Percentiles rank a stretch among this genome's conserved stretches.
phyloP scores from a whole-genome alignment of 176 grass and related monocot genomes.

The Carex cristatella region DNA sequence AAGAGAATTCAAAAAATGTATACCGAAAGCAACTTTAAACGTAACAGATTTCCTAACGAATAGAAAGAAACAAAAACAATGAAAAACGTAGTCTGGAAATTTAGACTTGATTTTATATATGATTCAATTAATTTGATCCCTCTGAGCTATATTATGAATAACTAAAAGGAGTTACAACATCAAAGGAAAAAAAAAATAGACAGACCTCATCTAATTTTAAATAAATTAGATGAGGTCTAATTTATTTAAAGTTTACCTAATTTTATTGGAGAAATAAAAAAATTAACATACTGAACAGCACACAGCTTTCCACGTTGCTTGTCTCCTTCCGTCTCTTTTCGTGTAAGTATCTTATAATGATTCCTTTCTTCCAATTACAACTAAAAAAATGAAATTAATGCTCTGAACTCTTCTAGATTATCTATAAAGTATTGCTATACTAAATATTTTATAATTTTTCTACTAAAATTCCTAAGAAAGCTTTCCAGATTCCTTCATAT shows the following conservation, averaged over 20 bases:
- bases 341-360: background rate
- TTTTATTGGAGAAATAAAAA: background rate
- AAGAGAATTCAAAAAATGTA: background rate
- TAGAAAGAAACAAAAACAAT: background rate
- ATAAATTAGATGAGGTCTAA: too few species aligned
- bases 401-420: background rate
- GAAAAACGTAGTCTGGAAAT: background rate
- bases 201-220: background rate
- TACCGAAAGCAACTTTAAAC: background rate
- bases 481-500: background rate
- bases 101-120: background rate
- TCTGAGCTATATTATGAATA: background rate
- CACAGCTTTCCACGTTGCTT: background rate
- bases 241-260: background rate
- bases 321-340: constrained; percentile 1
- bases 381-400: background rate
- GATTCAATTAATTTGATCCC: background rate
- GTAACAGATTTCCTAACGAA: background rate
- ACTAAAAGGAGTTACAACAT: background rate
- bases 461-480: background rate
- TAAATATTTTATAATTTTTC: background rate
- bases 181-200: background rate
- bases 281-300: background rate
- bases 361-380: background rate
- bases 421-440: background rate